Evolutionary conservation across 2,329 filamentous ascomycete genomes (phyloP), one percentile per base, ranked within the genome.

Genomic region (Phyllosticta paracitricarpa): DNA sequence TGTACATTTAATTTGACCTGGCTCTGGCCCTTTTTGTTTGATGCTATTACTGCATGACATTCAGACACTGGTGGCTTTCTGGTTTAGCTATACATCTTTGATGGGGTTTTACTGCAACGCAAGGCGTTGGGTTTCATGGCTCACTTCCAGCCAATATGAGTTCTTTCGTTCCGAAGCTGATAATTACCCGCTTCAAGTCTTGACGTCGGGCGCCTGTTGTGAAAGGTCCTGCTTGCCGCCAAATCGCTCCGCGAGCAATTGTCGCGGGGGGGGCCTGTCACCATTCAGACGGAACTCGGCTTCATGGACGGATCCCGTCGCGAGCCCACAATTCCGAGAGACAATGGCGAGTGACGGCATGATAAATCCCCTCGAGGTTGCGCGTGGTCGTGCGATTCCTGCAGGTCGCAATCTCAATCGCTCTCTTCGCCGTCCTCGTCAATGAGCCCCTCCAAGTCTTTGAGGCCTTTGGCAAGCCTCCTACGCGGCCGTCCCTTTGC

Each of bases 401-500:
- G 25, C 24, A 19, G n/a, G 17, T n/a, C 48, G 26, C 14, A 26
- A 25, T 12, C 12, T 56, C 28, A 63, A n/a, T 58, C 56, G 17
- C 54, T 58, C 19, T 63, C 62, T 51, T 63, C 62, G 54, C 53
- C 64, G 48, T 62, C 63, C 40, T 64, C 63, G 30, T 63, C 61
- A 7, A 58, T 57, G 25, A 66, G 59, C 24, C 64, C 63, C 12
- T 62, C 64, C 33, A 66, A 55, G 9, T 64, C 64, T 51, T 61
- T 59, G 12, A 66, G 58, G 4, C 65, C 64, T 22, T 57, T 65
- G 24, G 66, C 65, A 40, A 67, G 56, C 56, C 63, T 64, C 33
- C 65, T 61, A 53, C 55, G 63, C 30, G 65, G 65, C 19, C 55
- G 59, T n/a, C 64, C 65, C 3, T 63, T 64, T 5, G 63, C 67